Evolutionary conservation across 306 rosid species (phyloP), one percentile per base, ranked within the genome.

Genomic region (Cucumis hystrix): DNA sequence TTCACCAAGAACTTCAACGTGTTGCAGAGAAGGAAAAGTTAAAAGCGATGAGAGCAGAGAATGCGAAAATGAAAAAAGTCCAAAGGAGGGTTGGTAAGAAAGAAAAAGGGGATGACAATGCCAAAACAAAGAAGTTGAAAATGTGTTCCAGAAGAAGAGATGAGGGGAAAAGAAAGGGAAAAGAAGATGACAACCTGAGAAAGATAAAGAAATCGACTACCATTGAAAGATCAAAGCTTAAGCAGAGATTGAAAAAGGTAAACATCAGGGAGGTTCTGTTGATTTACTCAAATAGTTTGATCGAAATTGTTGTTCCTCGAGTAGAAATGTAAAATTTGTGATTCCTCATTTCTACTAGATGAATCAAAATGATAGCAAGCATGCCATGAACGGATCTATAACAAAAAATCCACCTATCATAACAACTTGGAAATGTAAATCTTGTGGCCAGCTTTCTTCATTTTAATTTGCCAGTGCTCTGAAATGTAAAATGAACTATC

Each of bases 171-270:
- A 67, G 77, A 20, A 76, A 49, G 43, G 76, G 37, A 14, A 78
- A 83, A 75, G 77, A 68, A 62, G 75, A 84, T 59, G 74, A 75
- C 25, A 57, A 25, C 17, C 75, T 74, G 59, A 84, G 79, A 81
- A 83, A 69, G 77, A 55, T 11, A 74, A 78, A 60, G 71, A 87
- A 84, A 79, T 55, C 78, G 37, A 87, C 85, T 58, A 81, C 75
- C 60, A 63, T 39, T 0, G 83, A 67, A 56, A 80, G 86, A 75
- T 77, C 76, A 80, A 87, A 83, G 73, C 79, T 78, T 62, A 51
- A 58, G 82, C 83, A 74, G 78, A 83, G 82, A 80, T 65, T 85
- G 77, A 86, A 77, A 21, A 83, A 85, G 95, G 97, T 95, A 76
- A 30, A 12, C 45, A 43, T 33, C 28, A 60, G 33, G 40, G 52